Evolutionary conservation across 2,329 filamentous ascomycete species (phyloP), one percentile per base, ranked within the genome.

Genomic region (Diaporthe batatas): DNA sequence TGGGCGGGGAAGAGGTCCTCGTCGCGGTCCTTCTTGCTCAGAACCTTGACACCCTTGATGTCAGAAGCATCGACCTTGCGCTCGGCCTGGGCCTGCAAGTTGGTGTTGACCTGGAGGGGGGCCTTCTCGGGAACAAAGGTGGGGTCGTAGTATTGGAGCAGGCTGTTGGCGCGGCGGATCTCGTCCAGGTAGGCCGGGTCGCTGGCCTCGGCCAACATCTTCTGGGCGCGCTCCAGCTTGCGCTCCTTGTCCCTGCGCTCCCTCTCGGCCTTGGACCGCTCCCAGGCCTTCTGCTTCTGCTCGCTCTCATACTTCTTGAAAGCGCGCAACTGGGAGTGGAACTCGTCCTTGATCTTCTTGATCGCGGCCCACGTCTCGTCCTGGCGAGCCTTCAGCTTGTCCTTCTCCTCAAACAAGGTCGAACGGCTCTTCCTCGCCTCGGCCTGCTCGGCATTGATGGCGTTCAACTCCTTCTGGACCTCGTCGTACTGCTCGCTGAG

Each of bases 141-240:
- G 2, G 96, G 96, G 82, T 98, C 95, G 77, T 98, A 96, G 88
- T 96, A 96, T 77, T 92, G 91, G 78, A 98, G 93, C 58, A 99
- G 88, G 81, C 91, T 93, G 85, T 96, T 94, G 75, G 94, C 94
- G 69, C 93, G 93, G 79, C 95, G 90, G 80, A 99, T 98, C 86
- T 99, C 95, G 78, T 98, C 94, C 59, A 94, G 88, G 87, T 94
- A 99, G 68, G 96, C 96, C 21, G 93, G 95, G 78, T 94, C 92
- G 80, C 91, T 93, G 77, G 94, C 94, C 80, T 96, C 93, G 79
- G 92, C 91, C 53, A 97, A 91, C 83, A 94, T 88, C 82, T 91
- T 89, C 83, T 93, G 89, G 70, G 94, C 94, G 68, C 91, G 89
- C 81, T 93, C 91, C 86, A 92, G 93, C 84, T 92, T 91, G 84